These are phyloP conservation scores for Aspergillus cejpii DNA, from an alignment of 2,329 filamentous ascomycete genomes.

Conservation along the genomic window DNA sequence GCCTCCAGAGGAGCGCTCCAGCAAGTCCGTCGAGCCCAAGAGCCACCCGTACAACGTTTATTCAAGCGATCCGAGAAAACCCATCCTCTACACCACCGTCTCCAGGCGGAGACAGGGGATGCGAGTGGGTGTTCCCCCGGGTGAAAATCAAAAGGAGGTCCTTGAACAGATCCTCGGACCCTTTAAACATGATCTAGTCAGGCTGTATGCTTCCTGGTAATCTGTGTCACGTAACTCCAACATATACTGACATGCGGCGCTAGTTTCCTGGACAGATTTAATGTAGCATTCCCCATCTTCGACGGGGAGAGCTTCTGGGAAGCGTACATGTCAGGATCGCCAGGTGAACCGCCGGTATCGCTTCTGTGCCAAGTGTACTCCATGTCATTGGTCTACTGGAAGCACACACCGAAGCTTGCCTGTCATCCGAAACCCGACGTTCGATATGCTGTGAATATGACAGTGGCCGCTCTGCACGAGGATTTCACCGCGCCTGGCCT, in stretches of 20 bases:
- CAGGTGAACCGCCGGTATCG: constrained; percentile 50
- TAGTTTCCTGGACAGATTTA: constrained; percentile 52
- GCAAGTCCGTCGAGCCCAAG: constrained; percentile 33
- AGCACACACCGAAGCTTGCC: constrained; percentile 41
- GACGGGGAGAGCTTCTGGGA: constrained; percentile 50
- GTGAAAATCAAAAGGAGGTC: constrained; percentile 48
- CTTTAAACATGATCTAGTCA: constrained; percentile 47
- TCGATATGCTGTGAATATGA: constrained; percentile 57
- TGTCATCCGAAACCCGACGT: constrained; percentile 50
- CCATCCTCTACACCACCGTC: constrained; percentile 45
- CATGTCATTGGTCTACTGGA: constrained; percentile 54
- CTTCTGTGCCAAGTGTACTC: constrained; percentile 54
- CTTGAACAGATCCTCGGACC: constrained; percentile 56
- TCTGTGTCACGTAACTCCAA: neutral
- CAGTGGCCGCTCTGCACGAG: constrained; percentile 55
- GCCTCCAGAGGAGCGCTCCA: constrained; percentile 36
- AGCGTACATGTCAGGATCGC: constrained; percentile 42
- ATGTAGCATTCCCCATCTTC: constrained; percentile 56
- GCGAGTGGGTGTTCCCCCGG: constrained; percentile 38
- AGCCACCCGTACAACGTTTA: constrained; percentile 48
- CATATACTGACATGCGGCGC: constrained; percentile 1
- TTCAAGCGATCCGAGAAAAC: constrained; percentile 43
- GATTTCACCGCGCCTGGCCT: constrained; percentile 54
- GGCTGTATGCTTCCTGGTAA: constrained; percentile 39
- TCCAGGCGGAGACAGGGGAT: constrained; percentile 46